Conservation (phyloP, 345 rosid species). For the Lenwebbia sp. region DNA sequence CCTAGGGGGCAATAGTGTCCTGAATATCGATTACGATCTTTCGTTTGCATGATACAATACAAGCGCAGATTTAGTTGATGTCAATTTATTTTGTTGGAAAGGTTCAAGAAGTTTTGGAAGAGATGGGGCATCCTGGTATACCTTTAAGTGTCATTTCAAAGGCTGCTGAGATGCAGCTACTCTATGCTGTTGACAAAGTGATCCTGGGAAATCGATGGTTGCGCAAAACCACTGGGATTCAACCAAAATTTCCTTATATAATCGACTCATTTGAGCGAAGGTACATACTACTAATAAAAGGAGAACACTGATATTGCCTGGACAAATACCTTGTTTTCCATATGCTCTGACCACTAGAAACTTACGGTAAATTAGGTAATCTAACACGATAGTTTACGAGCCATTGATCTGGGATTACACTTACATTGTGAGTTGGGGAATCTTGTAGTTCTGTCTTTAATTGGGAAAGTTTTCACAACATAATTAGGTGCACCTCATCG, state of each 20-base stretch:
- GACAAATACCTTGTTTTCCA: background rate
- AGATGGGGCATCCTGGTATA: slow-evolving; percentile 73
- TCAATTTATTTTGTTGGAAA: slow-evolving; percentile 5
- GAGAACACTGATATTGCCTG: background rate
- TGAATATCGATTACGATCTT: background rate
- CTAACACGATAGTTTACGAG: background rate
- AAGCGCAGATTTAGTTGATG: background rate
- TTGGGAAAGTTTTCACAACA: background rate
- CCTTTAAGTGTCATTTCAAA: slow-evolving; percentile 86
- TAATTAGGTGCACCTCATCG: background rate
- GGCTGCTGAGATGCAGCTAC: slow-evolving; percentile 90
- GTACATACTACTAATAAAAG: slow-evolving; percentile 14
- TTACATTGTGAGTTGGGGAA: background rate
- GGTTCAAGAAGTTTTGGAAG: slow-evolving; percentile 96
- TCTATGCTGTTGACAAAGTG: slow-evolving; percentile 68
- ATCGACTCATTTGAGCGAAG: slow-evolving; percentile 93
- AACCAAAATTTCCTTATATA: slow-evolving; percentile 81
- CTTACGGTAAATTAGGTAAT: background rate
- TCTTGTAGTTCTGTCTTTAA: background rate
- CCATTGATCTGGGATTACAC: background rate
- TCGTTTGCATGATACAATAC: background rate
- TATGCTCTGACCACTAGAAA: background rate
- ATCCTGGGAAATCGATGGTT: slow-evolving; percentile 89
- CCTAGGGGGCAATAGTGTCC: background rate
- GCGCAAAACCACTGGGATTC: slow-evolving; percentile 88